phyloP scores from a whole-genome alignment of 179 eudicot species.

The Sideroxylon spinosum region DNA sequence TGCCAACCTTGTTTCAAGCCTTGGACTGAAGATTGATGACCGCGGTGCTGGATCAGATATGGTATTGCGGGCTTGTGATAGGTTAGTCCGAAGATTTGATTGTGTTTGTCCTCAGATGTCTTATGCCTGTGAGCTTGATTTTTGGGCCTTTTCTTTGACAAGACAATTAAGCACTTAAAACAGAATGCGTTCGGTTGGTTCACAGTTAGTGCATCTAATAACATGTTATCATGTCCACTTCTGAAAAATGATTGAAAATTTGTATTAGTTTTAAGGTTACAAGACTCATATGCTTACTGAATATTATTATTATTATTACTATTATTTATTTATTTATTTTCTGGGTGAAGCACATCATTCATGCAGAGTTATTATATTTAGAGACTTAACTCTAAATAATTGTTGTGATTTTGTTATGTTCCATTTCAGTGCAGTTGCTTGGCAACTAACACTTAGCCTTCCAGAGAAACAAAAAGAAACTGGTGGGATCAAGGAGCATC shows the following conservation, averaged over 20 bases:
- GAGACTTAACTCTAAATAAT: not conserved
- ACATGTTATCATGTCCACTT: not conserved
- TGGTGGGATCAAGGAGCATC: conserved; percentile 26
- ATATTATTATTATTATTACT: no score
- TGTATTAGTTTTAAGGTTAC: not conserved
- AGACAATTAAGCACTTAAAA: not conserved
- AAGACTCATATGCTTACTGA: not conserved
- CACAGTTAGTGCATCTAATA: not conserved
- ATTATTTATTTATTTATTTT: not conserved
- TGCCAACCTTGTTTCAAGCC: conserved; percentile 73
- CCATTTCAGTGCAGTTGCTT: conserved; percentile 77
- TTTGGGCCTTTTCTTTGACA: not conserved
- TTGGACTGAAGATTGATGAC: conserved; percentile 58
- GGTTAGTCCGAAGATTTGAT: conserved; percentile 38
- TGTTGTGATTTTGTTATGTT: conserved; percentile 4
- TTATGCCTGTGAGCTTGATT: not conserved
- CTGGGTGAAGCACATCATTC: not conserved
- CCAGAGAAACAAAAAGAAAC: conserved; percentile 40
- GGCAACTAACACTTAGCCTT: conserved; percentile 76
- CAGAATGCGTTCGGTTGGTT: not conserved
- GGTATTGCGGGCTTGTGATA: conserved; percentile 88
- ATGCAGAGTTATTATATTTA: not conserved
- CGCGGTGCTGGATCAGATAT: conserved; percentile 61
- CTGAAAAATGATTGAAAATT: not conserved
- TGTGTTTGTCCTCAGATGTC: conserved; percentile 2